These are phyloP conservation scores for Pleurotus citrinopileatus DNA, from an alignment of 768 basidiomycete species.

Conservation along the genomic window DNA sequence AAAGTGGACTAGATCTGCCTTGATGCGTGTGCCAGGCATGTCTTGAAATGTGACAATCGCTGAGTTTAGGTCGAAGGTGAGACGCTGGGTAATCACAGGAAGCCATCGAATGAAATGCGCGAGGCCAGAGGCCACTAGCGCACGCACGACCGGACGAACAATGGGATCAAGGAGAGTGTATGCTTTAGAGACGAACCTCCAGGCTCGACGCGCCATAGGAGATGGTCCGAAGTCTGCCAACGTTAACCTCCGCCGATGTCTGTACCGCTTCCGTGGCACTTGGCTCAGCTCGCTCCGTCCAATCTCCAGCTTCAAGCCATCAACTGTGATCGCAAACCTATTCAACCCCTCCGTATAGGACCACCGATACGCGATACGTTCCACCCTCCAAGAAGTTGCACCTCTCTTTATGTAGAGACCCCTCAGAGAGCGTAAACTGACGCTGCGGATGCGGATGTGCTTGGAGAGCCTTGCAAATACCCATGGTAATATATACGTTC, in stretches of 20 bases:
- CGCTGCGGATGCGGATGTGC: constrained; percentile 65
- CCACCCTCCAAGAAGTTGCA: constrained; percentile 52
- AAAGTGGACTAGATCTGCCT: constrained; percentile 46
- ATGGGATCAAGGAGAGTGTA: constrained; percentile 53
- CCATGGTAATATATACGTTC: constrained; percentile 67
- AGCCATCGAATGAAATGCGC: constrained; percentile 61
- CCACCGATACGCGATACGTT: constrained; percentile 66
- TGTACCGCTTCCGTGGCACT: constrained; percentile 30
- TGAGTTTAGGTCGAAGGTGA: constrained; percentile 65
- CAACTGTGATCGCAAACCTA: constrained; percentile 60
- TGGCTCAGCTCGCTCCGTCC: constrained; percentile 25
- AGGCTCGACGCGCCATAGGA: constrained; percentile 37
- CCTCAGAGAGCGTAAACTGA: constrained; percentile 75
- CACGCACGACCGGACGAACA: constrained; percentile 59
- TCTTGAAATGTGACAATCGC: constrained; percentile 50
- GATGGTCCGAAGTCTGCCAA: constrained; percentile 45
- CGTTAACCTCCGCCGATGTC: constrained; percentile 40
- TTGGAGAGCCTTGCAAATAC: constrained; percentile 58
- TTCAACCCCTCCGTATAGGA: constrained; percentile 46
- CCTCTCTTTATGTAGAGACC: constrained; percentile 68
- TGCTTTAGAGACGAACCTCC: constrained; percentile 34
- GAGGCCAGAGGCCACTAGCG: constrained; percentile 49
- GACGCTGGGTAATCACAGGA: constrained; percentile 63
- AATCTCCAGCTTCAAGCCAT: constrained; percentile 57
- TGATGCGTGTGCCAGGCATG: constrained; percentile 49